These are phyloP conservation scores for Suillus subalutaceus DNA, from an alignment of 768 basidiomycete genomes.

Conservation along the genomic window DNA sequence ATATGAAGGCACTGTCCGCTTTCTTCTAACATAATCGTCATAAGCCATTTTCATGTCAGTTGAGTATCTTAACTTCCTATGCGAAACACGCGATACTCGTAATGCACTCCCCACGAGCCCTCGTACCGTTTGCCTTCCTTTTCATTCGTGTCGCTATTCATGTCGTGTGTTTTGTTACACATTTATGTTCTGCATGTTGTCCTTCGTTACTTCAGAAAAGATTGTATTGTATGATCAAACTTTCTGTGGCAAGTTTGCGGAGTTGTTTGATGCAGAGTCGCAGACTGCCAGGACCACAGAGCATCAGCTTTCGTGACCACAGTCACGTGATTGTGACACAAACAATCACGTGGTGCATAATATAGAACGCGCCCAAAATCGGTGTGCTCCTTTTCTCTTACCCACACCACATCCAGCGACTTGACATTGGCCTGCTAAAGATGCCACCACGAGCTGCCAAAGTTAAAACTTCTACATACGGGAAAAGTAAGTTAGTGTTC, in stretches of 20 bases:
- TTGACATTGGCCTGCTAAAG: constrained; percentile 7
- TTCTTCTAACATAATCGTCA: constrained; percentile 24
- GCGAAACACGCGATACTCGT: constrained; percentile 34
- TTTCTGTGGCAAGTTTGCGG: background rate
- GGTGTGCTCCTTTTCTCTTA: constrained; percentile 5
- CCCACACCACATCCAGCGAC: background rate
- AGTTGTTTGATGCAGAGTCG: background rate
- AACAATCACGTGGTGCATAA: background rate
- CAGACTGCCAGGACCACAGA: background rate
- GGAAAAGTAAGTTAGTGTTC: constrained; percentile 20
- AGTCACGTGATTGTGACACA: background rate
- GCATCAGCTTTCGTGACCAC: background rate
- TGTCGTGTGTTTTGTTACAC: constrained; percentile 21
- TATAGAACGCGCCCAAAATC: constrained; percentile 7
- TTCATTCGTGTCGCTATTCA: constrained; percentile 26
- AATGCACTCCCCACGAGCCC: constrained; percentile 12
- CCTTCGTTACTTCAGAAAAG: constrained; percentile 28
- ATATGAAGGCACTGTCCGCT: constrained; percentile 21
- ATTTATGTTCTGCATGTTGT: constrained; percentile 30
- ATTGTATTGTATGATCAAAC: constrained; percentile 35
- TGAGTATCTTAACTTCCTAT: constrained; percentile 22
- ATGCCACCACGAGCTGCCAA: constrained; percentile 25
- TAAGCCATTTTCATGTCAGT: constrained; percentile 13
- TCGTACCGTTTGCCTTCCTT: constrained; percentile 18
- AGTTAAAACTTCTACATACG: constrained; percentile 20